These are phyloP conservation scores for Penicillium paneum DNA, from an alignment of 2,329 filamentous ascomycete species.

Conservation along the genomic window DNA sequence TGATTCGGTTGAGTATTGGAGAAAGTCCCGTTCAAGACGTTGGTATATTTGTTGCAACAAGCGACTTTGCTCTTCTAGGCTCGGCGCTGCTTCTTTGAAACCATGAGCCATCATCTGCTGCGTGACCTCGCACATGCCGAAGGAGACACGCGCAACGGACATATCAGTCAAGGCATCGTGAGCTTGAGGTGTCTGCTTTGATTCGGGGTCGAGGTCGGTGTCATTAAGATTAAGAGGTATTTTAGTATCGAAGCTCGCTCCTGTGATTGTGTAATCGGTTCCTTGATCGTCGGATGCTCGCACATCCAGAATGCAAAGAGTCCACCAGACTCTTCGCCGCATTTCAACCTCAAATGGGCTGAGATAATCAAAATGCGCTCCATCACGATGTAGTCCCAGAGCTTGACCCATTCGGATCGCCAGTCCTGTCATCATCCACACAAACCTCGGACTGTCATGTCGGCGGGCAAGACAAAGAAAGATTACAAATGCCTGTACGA, in stretches of 20 bases:
- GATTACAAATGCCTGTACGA: conserved; percentile 19
- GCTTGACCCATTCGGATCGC: conserved; percentile 20
- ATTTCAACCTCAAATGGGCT: conserved; percentile 51
- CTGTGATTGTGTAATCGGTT: conserved; percentile 58
- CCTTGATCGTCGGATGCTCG: conserved; percentile 63
- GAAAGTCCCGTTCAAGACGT: conserved; percentile 44
- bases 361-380: conserved; percentile 34
- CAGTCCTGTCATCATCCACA: conserved; percentile 26
- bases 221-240: conserved; percentile 52
- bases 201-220: conserved; percentile 48
- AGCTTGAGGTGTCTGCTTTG: conserved; percentile 47
- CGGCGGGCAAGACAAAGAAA: conserved; percentile 20
- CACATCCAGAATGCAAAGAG: conserved; percentile 52
- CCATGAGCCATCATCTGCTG: conserved; percentile 36
- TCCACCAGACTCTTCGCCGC: conserved; percentile 40
- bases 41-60: conserved; percentile 49
- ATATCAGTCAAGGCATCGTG: conserved; percentile 56
- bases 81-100: conserved; percentile 29
- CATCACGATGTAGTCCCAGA: conserved; percentile 22
- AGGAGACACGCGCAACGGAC: conserved; percentile 42
- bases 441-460: conserved; percentile 21
- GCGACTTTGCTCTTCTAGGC: conserved; percentile 44
- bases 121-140: conserved; percentile 37
- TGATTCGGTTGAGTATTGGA: conserved; percentile 40
- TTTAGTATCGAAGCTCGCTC: conserved; percentile 59